Conservation (phyloP, 805 yeast species). For the Debaryomyces hansenii region DNA sequence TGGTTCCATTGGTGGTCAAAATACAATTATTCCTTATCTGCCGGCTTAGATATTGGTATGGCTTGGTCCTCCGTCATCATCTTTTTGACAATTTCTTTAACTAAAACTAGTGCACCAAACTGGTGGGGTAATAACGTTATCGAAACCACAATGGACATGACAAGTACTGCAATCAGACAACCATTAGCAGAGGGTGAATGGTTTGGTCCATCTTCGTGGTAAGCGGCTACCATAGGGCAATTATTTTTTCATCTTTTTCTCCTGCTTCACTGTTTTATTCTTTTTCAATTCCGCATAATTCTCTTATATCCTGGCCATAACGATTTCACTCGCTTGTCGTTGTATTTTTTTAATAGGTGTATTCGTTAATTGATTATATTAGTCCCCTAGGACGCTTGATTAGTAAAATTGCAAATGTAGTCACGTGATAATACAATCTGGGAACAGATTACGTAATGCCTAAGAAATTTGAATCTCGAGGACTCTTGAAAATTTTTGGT, state of each 20-base stretch:
- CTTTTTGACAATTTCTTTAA: conserved; percentile 26
- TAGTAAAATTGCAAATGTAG: not conserved
- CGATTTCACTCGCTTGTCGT: too few species aligned
- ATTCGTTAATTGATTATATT: too few species aligned
- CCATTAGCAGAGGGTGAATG: conserved; percentile 38
- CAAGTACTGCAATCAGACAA: conserved; percentile 32
- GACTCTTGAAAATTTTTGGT: not conserved
- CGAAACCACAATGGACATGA: conserved; percentile 38
- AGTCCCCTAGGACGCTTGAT: too few species aligned
- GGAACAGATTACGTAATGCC: not conserved
- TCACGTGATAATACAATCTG: not conserved
- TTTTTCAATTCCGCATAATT: too few species aligned
- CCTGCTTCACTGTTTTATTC: not conserved
- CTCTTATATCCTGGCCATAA: too few species aligned
- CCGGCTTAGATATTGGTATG: conserved; percentile 46
- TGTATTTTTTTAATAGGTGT: too few species aligned
- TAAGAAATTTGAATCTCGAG: not conserved
- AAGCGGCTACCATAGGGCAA: conserved; percentile 12
- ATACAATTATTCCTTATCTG: conserved; percentile 46
- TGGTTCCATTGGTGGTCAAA: conserved; percentile 47
- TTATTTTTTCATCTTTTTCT: not conserved
- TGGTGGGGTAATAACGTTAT: conserved; percentile 73
- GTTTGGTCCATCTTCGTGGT: conserved; percentile 52
- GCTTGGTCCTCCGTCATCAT: conserved; percentile 41
- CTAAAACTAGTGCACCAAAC: conserved; percentile 16